A percentile compares a stretch with the other conserved stretches of the same genome.
These are phyloP conservation scores for Botrytis paeoniae DNA, from an alignment of 2,329 filamentous ascomycete genomes.

Conservation along the genomic window DNA sequence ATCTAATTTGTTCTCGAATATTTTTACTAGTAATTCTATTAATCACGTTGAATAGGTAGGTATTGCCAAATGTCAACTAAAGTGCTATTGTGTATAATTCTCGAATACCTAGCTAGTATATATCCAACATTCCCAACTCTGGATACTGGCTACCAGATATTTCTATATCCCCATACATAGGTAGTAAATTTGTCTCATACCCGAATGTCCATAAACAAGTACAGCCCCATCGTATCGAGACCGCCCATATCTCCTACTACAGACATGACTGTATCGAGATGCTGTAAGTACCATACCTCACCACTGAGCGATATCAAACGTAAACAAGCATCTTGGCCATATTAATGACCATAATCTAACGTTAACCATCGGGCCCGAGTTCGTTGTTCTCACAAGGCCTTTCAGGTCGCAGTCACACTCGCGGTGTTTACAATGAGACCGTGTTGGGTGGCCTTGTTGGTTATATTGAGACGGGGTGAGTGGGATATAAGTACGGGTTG, in stretches of 20 bases:
- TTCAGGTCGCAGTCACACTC: accelerated
- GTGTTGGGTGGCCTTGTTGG: neutral
- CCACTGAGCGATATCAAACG: neutral
- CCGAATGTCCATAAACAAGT: neutral
- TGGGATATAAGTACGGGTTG: neutral
- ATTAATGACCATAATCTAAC: accelerated
- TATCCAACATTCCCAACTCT: neutral
- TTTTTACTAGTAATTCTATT: neutral
- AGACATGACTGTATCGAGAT: neutral
- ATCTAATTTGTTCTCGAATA: neutral
- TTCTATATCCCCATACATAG: neutral
- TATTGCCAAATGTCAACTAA: no score
- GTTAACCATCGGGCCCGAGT: neutral
- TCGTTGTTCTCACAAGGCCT: no score
- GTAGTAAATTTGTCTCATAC: no score
- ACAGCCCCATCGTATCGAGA: neutral
- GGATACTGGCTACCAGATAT: neutral
- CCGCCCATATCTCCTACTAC: neutral
- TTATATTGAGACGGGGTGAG: neutral
- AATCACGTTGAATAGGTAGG: neutral
- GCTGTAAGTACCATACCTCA: neutral
- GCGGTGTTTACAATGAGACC: neutral
- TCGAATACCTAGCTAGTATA: neutral
- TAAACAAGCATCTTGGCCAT: neutral
- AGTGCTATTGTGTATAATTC: accelerated